These are phyloP conservation scores for Scutellaria minor DNA, from an alignment of 257 asterid species.

Conservation along the genomic window DNA sequence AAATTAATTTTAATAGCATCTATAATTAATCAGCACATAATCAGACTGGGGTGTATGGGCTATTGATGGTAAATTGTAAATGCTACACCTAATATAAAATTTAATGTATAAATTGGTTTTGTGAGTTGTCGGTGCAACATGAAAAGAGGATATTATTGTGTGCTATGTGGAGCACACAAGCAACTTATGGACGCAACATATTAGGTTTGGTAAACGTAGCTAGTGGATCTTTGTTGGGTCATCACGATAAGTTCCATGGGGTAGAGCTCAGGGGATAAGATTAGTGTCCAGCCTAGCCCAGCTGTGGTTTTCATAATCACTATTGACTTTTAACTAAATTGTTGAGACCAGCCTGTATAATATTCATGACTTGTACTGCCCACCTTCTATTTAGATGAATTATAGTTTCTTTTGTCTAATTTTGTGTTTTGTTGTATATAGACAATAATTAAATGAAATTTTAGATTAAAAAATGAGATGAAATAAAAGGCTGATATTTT, in stretches of 20 bases:
- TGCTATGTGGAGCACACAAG: slow-evolving; percentile 25
- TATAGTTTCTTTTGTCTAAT: neutral
- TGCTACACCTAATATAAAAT: too few species aligned
- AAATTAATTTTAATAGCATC: too few species aligned
- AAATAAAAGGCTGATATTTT: neutral
- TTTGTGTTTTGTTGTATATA: neutral
- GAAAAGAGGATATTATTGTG: slow-evolving; percentile 8
- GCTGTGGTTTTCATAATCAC: slow-evolving; percentile 43
- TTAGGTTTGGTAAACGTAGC: slow-evolving; percentile 27
- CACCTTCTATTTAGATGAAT: neutral
- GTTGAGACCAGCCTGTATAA: slow-evolving; percentile 54
- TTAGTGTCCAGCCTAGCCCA: slow-evolving; percentile 41
- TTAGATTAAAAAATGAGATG: too few species aligned
- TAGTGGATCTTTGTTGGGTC: slow-evolving; percentile 6
- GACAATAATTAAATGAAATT: too few species aligned
- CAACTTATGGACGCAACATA: slow-evolving; percentile 5
- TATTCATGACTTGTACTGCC: slow-evolving; percentile 36
- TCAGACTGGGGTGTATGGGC: too few species aligned
- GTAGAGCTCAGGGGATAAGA: slow-evolving; percentile 29
- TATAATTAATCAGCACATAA: too few species aligned
- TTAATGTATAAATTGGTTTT: too few species aligned
- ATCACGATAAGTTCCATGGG: slow-evolving; percentile 23
- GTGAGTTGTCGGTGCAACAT: slow-evolving; percentile 48
- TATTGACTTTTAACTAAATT: slow-evolving; percentile 37
- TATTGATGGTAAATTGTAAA: too few species aligned